Evolutionary conservation across 805 yeast species (phyloP).

Genomic region (Pichia gijzeniarum): DNA sequence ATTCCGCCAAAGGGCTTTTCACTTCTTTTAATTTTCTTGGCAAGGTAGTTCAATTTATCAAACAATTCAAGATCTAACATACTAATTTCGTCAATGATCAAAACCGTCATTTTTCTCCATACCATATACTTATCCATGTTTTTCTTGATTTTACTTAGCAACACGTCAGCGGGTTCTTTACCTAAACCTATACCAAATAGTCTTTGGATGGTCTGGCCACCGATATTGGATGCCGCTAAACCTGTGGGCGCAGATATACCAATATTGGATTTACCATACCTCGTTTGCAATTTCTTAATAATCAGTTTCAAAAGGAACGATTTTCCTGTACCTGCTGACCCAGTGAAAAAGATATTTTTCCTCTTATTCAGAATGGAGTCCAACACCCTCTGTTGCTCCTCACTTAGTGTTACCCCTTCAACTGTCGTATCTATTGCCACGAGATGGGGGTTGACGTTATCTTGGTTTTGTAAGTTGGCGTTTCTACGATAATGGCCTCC

Average conservation of each 20-base stretch:
- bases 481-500: background rate
- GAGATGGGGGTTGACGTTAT: background rate
- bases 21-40: conserved; percentile 40
- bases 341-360: conserved; percentile 64
- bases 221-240: conserved; percentile 73
- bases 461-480: background rate
- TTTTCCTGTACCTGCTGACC: conserved; percentile 95
- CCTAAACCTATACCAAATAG: conserved; percentile 78
- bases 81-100: conserved; percentile 72
- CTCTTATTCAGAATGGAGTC: conserved; percentile 44
- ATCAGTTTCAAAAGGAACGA: conserved; percentile 71
- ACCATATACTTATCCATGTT: conserved; percentile 42
- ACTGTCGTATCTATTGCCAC: conserved; percentile 4
- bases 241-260: conserved; percentile 86
- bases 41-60: conserved; percentile 58
- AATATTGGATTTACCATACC: conserved; percentile 44
- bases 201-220: conserved; percentile 72
- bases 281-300: conserved; percentile 44
- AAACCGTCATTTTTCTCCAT: conserved; percentile 53
- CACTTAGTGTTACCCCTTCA: conserved; percentile 8
- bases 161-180: conserved; percentile 38
- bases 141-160: conserved; percentile 48
- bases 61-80: conserved; percentile 70
- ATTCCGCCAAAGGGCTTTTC: conserved; percentile 72
- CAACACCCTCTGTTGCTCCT: conserved; percentile 44